Percentiles rank a stretch among this genome's conserved stretches.
Evolutionary conservation across 345 rosid genomes (phyloP).

Genomic region (Lenwebbia sp.): DNA sequence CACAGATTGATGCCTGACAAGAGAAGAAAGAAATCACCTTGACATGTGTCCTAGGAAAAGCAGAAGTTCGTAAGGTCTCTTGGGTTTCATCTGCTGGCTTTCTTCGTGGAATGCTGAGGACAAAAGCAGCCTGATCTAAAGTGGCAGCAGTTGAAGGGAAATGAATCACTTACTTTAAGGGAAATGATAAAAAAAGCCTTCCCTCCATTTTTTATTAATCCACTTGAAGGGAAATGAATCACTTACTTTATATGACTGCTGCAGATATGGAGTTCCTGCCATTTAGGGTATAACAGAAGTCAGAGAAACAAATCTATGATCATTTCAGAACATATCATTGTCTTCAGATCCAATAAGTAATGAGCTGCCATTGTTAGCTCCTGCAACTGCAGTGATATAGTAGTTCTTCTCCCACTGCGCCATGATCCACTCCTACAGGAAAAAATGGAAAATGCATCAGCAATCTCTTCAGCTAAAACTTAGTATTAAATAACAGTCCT

Average conservation of each 20-base stretch:
- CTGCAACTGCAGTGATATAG: slow-evolving; percentile 93
- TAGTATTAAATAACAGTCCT: not conserved
- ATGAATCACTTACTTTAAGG: too few relatives aligned
- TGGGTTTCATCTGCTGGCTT: slow-evolving; percentile 89
- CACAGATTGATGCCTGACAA: not conserved
- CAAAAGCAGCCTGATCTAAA: slow-evolving; percentile 86
- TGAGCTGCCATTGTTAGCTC: slow-evolving; percentile 81
- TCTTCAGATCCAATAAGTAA: slow-evolving; percentile 22
- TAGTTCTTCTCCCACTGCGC: slow-evolving; percentile 96
- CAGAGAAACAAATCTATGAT: not conserved
- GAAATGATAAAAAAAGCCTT: slow-evolving; percentile 83
- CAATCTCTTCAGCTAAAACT: not conserved
- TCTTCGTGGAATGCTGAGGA: slow-evolving; percentile 88
- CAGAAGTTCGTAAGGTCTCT: slow-evolving; percentile 91
- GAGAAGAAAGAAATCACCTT: slow-evolving; percentile 35
- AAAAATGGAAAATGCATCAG: not conserved
- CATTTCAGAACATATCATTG: not conserved
- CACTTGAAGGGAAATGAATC: slow-evolving; percentile 96
- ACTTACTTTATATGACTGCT: slow-evolving; percentile 96
- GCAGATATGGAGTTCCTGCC: slow-evolving; percentile 82
- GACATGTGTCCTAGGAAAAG: slow-evolving; percentile 92
- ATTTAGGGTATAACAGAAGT: slow-evolving; percentile 2
- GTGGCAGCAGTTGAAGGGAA: slow-evolving; percentile 86
- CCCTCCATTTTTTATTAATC: slow-evolving; percentile 97
- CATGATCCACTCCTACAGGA: slow-evolving; percentile 85